Conservation (phyloP, 1,139 yeast genomes). For the Candida pseudoviswanathii region DNA sequence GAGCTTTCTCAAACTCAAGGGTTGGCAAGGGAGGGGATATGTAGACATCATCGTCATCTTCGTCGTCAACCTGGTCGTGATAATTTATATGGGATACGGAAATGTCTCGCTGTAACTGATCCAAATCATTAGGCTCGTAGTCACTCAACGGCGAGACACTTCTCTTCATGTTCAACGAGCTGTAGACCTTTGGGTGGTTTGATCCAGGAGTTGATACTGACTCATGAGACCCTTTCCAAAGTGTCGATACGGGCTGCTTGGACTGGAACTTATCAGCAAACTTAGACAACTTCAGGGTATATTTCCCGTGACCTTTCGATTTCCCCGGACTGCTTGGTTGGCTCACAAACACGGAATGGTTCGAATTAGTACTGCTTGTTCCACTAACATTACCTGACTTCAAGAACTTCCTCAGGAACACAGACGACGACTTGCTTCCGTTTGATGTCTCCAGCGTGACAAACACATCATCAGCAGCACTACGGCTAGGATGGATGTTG, state of each 20-base stretch:
- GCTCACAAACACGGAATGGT: slow-evolving; percentile 18
- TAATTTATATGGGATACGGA: slow-evolving; percentile 7
- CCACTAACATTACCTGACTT: slow-evolving; percentile 9
- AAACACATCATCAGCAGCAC: slow-evolving; percentile 29
- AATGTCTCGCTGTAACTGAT: slow-evolving; percentile 24
- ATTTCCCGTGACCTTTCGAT: slow-evolving; percentile 24
- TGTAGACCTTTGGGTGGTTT: slow-evolving; percentile 9
- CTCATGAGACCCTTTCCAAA: slow-evolving; percentile 21
- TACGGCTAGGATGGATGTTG: neutral
- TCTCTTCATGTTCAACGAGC: slow-evolving; percentile 9
- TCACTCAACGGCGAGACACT: slow-evolving; percentile 16
- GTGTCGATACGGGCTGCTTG: slow-evolving; percentile 37
- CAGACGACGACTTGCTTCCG: slow-evolving; percentile 16
- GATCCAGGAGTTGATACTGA: neutral
- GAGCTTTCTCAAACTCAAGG: neutral
- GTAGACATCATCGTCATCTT: neutral
- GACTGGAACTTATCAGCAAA: slow-evolving; percentile 34
- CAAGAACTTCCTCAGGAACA: slow-evolving; percentile 18
- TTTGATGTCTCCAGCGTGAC: slow-evolving; percentile 22
- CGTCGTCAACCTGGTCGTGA: neutral
- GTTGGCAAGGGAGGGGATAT: slow-evolving; percentile 5
- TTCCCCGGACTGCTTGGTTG: slow-evolving; percentile 17
- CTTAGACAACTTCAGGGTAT: slow-evolving; percentile 31
- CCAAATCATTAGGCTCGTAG: slow-evolving; percentile 19
- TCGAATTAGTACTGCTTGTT: slow-evolving; percentile 12